Evolutionary conservation across 1,284 basidiomycete genomes (phyloP).

Genomic region (Ganoderma lucidum): DNA sequence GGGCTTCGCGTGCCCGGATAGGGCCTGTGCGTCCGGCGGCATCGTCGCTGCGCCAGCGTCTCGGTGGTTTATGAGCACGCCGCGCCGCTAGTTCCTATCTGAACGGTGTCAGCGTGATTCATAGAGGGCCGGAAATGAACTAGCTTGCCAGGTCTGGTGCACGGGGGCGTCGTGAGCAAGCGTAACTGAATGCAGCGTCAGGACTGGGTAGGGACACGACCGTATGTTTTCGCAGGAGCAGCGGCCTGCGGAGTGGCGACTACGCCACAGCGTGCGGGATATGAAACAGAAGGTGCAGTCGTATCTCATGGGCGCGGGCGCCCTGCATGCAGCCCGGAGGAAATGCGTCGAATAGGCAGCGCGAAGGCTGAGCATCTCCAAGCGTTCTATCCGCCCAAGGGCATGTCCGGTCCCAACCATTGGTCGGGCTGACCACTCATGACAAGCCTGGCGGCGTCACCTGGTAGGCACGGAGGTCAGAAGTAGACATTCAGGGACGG

Average conservation of each 20-base stretch:
- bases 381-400: conserved; percentile 9
- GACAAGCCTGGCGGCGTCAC: conserved; percentile 13
- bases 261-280: conserved; percentile 4
- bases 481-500: conserved; percentile 7
- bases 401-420: neutral
- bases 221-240: neutral
- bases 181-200: conserved; percentile 6
- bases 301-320: conserved; percentile 9
- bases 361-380: conserved; percentile 6
- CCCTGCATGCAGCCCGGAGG: conserved; percentile 7
- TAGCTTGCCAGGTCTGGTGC: neutral
- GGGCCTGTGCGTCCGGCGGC: conserved; percentile 6
- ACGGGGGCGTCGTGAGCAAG: conserved; percentile 1
- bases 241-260: conserved; percentile 2
- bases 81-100: conserved; percentile 15
- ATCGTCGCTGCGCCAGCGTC: conserved; percentile 6
- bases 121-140: conserved; percentile 6
- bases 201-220: conserved; percentile 1
- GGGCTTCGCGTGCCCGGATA: conserved; percentile 2
- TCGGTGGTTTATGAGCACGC: conserved; percentile 9
- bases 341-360: neutral
- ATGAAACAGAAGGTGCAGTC: conserved; percentile 5
- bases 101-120: conserved; percentile 7
- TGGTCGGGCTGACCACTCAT: conserved; percentile 11
- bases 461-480: conserved; percentile 15